Base-by-base conservation (phyloP, 1,284 basidiomycete genomes). In the Moesziomyces antarcticus region DNA sequence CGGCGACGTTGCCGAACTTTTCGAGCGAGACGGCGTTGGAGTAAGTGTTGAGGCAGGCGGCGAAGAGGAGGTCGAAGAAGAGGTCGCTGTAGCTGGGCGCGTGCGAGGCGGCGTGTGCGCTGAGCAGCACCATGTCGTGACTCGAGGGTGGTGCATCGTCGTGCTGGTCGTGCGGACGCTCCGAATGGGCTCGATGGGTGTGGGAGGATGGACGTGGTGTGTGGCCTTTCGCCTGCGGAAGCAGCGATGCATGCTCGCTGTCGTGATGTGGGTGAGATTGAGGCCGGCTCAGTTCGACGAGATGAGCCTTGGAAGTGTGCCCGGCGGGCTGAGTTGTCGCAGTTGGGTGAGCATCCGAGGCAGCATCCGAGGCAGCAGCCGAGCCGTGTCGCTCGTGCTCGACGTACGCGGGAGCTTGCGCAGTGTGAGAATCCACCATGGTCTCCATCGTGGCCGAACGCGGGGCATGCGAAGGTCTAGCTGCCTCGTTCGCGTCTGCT, bases 61-160 rank as follows among this genome's bases (percentile, higher is more conserved):
- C 65, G 16, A 74, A 70, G 21, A 74, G 62, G 48, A 74, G 37
- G 43, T 74, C 71, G 43, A 74, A 70, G 52, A 74, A 71, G 30
- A 74, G 63, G 48, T 74, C 71, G 43, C 62, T 61, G 55, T 70
- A 69, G 46, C 60, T 60, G 8, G 71, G 71, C 16, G 54, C 47
- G 37, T 73, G 58, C 1, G 51, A 49, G 5, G 37, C 50, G 20
- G 25, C 40, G 37, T 72, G 57, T 11, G 64, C 53, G 57, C 62
- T 61, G 6, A 63, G 25, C 22, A 54, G 11, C 37, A 44, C 54
- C 55, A 70, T 56, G 14, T 48, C 56, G 5, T 46, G 22, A 2
- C 14, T 9, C 7, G 46, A 22, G 10, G 55, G 27, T 0, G 55
- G 8, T 9, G 10, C 30, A 9, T 13, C 27, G 21, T 22, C 41